These are phyloP conservation scores for Fusarium pseudocircinatum DNA, from an alignment of 2,329 filamentous ascomycete species.

Conservation along the genomic window DNA sequence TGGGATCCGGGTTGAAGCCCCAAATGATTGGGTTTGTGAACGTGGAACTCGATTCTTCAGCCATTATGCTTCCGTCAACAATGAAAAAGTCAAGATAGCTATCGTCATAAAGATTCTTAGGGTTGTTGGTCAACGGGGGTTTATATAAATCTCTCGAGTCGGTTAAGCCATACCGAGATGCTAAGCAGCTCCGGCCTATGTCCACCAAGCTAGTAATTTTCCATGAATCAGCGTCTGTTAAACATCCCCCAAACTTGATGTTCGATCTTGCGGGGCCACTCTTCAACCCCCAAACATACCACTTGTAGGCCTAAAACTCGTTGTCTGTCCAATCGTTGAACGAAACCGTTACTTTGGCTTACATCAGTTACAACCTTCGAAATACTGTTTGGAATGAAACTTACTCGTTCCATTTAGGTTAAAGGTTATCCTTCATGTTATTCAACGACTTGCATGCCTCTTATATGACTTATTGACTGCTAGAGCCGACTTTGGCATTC, in stretches of 20 bases:
- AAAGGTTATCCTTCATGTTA: not conserved
- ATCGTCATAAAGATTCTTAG: not conserved
- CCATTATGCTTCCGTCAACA: not conserved
- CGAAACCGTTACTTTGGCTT: not conserved
- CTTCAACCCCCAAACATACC: not conserved
- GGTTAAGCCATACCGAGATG: not conserved
- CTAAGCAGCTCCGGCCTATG: not conserved
- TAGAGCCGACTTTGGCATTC: not conserved
- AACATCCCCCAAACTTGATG: not conserved
- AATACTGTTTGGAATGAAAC: not conserved
- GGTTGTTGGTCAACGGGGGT: not conserved
- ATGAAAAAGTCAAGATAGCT: not conserved
- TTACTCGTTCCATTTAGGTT: not conserved
- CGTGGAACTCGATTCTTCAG: not conserved
- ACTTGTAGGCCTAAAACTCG: not conserved
- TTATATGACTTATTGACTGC: not conserved
- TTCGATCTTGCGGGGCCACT: not conserved
- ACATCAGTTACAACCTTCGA: not conserved
- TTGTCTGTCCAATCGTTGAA: not conserved
- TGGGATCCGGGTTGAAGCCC: conserved; percentile 72
- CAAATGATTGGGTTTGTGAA: conserved; percentile 64
- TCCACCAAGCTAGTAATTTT: conserved; percentile 1
- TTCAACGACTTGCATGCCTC: not conserved
- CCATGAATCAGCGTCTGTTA: conserved; percentile 3
- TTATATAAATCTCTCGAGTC: not conserved